Conservation (phyloP, 2,329 filamentous ascomycete genomes). For the Lachnellula subtilissima region DNA sequence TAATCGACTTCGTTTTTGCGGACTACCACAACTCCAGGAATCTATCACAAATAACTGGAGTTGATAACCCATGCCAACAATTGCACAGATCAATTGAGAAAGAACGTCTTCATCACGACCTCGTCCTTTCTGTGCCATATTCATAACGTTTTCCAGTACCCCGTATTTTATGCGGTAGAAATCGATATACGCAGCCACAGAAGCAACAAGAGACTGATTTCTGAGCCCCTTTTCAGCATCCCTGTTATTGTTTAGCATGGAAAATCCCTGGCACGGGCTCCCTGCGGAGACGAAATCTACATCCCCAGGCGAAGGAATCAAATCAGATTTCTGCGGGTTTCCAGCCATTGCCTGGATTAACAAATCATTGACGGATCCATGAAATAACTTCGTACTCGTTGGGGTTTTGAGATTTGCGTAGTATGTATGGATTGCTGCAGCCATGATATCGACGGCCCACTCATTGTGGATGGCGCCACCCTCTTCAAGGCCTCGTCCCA, state of each 20-base stretch:
- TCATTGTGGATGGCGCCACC: slow-evolving; percentile 59
- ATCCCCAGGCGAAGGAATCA: slow-evolving; percentile 54
- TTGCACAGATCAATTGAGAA: slow-evolving; percentile 65
- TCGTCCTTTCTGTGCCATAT: slow-evolving; percentile 48
- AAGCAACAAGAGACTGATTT: slow-evolving; percentile 73
- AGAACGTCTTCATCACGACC: slow-evolving; percentile 58
- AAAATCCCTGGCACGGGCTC: slow-evolving; percentile 75
- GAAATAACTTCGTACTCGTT: slow-evolving; percentile 48
- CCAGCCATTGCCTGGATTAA: slow-evolving; percentile 52
- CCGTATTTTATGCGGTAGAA: slow-evolving; percentile 71
- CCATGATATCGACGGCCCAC: slow-evolving; percentile 64
- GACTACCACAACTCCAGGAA: slow-evolving; percentile 62
- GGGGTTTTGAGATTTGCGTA: slow-evolving; percentile 55
- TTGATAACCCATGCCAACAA: slow-evolving; percentile 77
- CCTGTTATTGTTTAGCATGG: slow-evolving; percentile 54
- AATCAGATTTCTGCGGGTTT: slow-evolving; percentile 31
- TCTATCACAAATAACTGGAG: slow-evolving; percentile 63
- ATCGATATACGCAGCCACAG: slow-evolving; percentile 70
- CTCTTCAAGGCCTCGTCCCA: slow-evolving; percentile 73
- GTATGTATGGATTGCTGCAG: slow-evolving; percentile 65
- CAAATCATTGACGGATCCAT: slow-evolving; percentile 69
- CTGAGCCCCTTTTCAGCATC: slow-evolving; percentile 51
- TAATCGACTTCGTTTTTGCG: slow-evolving; percentile 61
- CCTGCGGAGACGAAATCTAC: slow-evolving; percentile 69
- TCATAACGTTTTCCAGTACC: slow-evolving; percentile 70